Evolutionary conservation across 1,284 basidiomycete genomes (phyloP).

Genomic region (Garcileccinum viscosum): DNA sequence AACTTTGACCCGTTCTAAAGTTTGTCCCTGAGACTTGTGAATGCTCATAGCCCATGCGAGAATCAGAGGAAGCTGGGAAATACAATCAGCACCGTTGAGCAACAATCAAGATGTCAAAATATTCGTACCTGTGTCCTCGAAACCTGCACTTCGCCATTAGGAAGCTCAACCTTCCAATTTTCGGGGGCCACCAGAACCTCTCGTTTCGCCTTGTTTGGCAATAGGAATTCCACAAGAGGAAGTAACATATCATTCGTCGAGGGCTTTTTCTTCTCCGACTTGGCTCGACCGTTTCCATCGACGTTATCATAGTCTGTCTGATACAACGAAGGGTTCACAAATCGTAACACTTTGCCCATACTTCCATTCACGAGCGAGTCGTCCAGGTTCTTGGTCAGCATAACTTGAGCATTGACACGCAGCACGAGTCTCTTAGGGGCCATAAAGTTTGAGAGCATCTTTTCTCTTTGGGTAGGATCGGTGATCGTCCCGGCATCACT

Average conservation of each 20-base stretch:
- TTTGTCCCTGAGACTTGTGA: constrained; percentile 94
- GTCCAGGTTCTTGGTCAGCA: constrained; percentile 78
- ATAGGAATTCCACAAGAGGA: constrained; percentile 81
- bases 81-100: neutral
- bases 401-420: constrained; percentile 56
- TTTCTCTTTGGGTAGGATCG: constrained; percentile 62
- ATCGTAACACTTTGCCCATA: constrained; percentile 68
- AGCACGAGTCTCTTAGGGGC: constrained; percentile 66
- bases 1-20: constrained; percentile 84
- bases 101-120: neutral
- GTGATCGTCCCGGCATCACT: constrained; percentile 60
- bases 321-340: constrained; percentile 43
- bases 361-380: constrained; percentile 77
- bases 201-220: constrained; percentile 62
- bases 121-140: constrained; percentile 66
- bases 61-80: constrained; percentile 71
- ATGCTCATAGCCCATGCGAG: constrained; percentile 95
- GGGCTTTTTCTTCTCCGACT: constrained; percentile 31
- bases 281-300: constrained; percentile 41
- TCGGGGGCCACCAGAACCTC: constrained; percentile 76
- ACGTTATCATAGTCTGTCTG: constrained; percentile 37
- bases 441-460: constrained; percentile 78
- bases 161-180: constrained; percentile 84
- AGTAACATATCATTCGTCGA: constrained; percentile 48
- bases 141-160: constrained; percentile 82